Evolutionary conservation across 2,329 filamentous ascomycete genomes (phyloP).

Genomic region (Botrytis galanthina): DNA sequence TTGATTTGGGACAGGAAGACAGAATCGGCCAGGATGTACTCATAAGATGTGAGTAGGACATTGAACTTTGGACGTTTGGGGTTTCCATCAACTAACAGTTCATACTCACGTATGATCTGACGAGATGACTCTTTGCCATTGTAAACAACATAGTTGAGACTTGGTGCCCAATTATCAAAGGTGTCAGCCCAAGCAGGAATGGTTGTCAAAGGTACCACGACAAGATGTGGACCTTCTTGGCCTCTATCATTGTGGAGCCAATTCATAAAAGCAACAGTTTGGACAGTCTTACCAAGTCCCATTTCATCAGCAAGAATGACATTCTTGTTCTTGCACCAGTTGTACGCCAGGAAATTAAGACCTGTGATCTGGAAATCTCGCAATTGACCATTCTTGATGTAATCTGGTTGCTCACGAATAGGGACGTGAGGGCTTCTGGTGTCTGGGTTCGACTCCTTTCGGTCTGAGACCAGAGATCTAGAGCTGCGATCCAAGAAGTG

Average conservation of each 20-base stretch:
- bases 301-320: constrained; percentile 98
- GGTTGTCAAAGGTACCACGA: constrained; percentile 94
- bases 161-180: constrained; percentile 93
- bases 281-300: constrained; percentile 96
- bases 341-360: constrained; percentile 91
- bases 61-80: constrained; percentile 92
- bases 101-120: constrained; percentile 83
- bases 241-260: constrained; percentile 88
- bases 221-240: constrained; percentile 92
- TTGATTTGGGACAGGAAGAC: constrained; percentile 85
- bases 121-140: constrained; percentile 85
- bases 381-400: constrained; percentile 80
- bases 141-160: constrained; percentile 96
- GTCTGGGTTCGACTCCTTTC: constrained; percentile 69
- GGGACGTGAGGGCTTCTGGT: constrained; percentile 71
- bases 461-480: constrained; percentile 77
- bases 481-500: constrained; percentile 82
- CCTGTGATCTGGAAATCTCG: constrained; percentile 92
- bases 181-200: constrained; percentile 99
- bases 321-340: constrained; percentile 92
- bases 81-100: constrained; percentile 83
- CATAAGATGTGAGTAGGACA: constrained; percentile 95
- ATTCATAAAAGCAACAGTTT: constrained; percentile 94
- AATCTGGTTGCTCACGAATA: constrained; percentile 77
- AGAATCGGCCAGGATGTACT: constrained; percentile 87